Conservation (phyloP, 2,329 filamentous ascomycete species). For the Parafenestella ontariensis region DNA sequence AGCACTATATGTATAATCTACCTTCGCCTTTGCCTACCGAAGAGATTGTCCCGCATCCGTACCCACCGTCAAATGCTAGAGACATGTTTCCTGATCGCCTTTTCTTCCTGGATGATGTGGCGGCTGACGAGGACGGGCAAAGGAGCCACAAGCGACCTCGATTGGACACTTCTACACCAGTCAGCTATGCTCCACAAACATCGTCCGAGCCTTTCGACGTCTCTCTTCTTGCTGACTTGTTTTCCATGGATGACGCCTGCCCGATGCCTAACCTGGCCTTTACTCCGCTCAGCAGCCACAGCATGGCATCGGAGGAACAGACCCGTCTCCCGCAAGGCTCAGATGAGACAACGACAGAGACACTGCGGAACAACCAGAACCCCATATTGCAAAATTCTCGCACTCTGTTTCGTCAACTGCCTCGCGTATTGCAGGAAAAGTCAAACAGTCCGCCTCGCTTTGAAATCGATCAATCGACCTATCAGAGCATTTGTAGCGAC, state of each 20-base stretch:
- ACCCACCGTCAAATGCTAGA: not conserved
- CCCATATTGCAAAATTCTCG: not conserved
- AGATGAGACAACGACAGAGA: not conserved
- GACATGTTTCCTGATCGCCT: not conserved
- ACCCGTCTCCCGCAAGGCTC: not conserved
- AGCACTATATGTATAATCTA: not conserved
- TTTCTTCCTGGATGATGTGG: not conserved
- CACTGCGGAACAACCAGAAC: not conserved
- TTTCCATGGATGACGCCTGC: not conserved
- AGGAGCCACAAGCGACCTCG: not conserved
- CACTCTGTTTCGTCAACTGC: not conserved
- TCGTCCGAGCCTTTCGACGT: not conserved
- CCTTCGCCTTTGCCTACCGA: not conserved
- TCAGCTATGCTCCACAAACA: not conserved
- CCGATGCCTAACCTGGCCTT: not conserved
- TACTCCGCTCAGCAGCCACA: not conserved
- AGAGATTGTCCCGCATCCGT: not conserved
- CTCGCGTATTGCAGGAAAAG: not conserved
- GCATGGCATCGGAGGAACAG: not conserved
- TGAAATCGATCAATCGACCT: not conserved
- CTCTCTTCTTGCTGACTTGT: not conserved
- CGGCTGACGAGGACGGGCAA: not conserved
- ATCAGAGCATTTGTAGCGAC: slow-evolving; percentile 6
- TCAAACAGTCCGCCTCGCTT: not conserved
- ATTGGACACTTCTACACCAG: not conserved